phyloP scores from a whole-genome alignment of 2,329 filamentous ascomycete species.

The Hypoxylon sp. region DNA sequence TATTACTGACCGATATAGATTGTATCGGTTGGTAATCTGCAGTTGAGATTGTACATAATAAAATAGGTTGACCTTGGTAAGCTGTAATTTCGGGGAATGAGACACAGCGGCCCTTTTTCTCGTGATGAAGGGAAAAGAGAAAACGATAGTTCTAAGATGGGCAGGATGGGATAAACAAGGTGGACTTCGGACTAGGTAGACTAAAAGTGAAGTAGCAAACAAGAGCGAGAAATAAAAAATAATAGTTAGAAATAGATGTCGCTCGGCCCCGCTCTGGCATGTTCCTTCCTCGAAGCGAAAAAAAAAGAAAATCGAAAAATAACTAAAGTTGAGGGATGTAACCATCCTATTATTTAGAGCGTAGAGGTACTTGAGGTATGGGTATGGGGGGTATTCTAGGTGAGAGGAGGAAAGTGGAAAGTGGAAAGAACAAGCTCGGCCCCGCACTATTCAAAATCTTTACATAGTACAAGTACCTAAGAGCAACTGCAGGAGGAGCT shows the following conservation, averaged over 20 bases:
- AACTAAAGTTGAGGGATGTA: constrained; percentile 17
- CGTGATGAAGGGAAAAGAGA: constrained; percentile 5
- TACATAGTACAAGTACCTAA: constrained; percentile 39
- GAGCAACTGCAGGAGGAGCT: constrained; percentile 21
- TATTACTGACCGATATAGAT: constrained; percentile 39
- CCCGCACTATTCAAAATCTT: constrained; percentile 41
- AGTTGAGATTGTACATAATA: constrained; percentile 40
- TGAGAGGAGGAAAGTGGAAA: constrained; percentile 28
- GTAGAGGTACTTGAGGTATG: constrained; percentile 19
- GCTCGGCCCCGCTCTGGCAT: constrained; percentile 21
- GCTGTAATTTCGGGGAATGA: constrained; percentile 43
- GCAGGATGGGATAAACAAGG: constrained; percentile 16
- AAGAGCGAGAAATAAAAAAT: constrained; percentile 18
- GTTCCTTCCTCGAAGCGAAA: constrained; percentile 7
- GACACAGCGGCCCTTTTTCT: constrained; percentile 30
- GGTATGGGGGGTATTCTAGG: constrained; percentile 18
- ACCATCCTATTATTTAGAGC: constrained; percentile 5
- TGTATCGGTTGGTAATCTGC: constrained; percentile 43
- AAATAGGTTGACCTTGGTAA: constrained; percentile 40
- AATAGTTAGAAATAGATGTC: constrained; percentile 13
- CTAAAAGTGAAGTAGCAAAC: constrained; percentile 31
- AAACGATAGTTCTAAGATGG: not conserved
- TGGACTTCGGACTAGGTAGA: constrained; percentile 16
- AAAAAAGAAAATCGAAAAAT: constrained; percentile 1
- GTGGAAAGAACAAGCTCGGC: constrained; percentile 21